Percentiles rank a stretch among this genome's conserved stretches.
phyloP scores from a whole-genome alignment of 192 early-diverging fungal species.

The Gonapodya prolifera region DNA sequence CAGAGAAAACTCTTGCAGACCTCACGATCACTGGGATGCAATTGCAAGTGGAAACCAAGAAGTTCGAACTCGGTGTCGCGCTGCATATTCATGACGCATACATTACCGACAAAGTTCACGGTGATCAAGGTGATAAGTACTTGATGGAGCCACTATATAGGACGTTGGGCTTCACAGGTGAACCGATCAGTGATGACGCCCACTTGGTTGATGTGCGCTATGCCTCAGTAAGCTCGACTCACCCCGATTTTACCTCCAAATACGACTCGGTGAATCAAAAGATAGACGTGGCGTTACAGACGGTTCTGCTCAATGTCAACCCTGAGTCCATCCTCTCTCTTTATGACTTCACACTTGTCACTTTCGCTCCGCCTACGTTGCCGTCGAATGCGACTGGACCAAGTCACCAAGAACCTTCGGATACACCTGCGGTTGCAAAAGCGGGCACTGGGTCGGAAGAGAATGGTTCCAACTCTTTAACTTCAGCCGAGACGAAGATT shows the following conservation, averaged over 20 bases:
- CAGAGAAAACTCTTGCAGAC: constrained; percentile 45
- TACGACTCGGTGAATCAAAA: constrained; percentile 71
- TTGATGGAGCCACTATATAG: constrained; percentile 20
- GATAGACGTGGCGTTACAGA: constrained; percentile 64
- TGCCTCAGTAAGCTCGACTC: constrained; percentile 45
- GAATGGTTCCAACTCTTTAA: not conserved
- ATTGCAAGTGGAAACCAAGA: constrained; percentile 53
- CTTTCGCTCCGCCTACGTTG: not conserved
- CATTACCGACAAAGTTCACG: constrained; percentile 35
- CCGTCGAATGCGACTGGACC: not conserved
- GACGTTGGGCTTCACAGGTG: not conserved
- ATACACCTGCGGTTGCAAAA: too few species aligned
- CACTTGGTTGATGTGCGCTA: constrained; percentile 60
- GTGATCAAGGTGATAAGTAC: constrained; percentile 35
- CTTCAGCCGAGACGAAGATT: not conserved
- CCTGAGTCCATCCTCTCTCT: not conserved
- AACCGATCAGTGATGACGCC: not conserved
- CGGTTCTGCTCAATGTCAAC: not conserved
- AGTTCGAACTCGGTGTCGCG: constrained; percentile 59
- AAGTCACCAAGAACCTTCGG: too few species aligned
- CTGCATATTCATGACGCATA: constrained; percentile 66
- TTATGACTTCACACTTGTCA: not conserved
- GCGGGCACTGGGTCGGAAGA: not conserved
- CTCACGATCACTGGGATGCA: constrained; percentile 57
- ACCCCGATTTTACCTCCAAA: constrained; percentile 55